Base-by-base conservation (phyloP, 2,329 filamentous ascomycete species). In the Orbilia oligospora region DNA sequence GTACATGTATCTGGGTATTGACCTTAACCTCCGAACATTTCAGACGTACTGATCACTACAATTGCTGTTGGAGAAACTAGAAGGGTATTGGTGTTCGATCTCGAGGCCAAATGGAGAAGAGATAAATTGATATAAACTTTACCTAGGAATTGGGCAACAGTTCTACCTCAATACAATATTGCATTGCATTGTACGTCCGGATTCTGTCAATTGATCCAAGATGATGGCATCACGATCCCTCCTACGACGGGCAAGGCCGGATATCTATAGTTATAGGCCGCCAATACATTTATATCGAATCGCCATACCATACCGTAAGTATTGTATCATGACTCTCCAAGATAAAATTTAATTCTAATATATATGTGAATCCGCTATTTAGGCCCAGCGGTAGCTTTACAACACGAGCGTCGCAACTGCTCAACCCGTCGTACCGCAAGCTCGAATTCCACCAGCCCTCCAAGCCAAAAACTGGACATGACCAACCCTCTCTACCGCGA, bases 221-320 rank as follows among this genome's bases (percentile, higher is more conserved):
- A 30, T 30, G 18, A 76, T 69, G 71, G 41, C 71, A 16, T 76
- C 55, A 41, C 61, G 70, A 61, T 61, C 44, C 22, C 44, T 77
- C 49, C n/a, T 66, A 16, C 67, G 73, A 20, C 48, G 66, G 20
- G 44, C 38, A 5, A 51, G 61, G 27, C 67, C 33, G 33, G 33
- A 8, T 8, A 9, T 49, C n/a, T n/a, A 44, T 16, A 63, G 49
- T n/a, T n/a, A 53, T n/a, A 63, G 58, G 73, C 61, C 12, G 51
- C 53, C 51, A 33, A 67, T 55, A 20, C 33, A 61, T 6, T 18
- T 66, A 16, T 61, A 56, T 41, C 58, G 73, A 33, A 63, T 71
- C 20, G 36, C 30, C 9, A n/a, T 46, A 16, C 64, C 67, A 18
- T 71, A 63, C 12, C 20, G 73, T 68, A 55, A 66, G 46, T 49